A percentile compares a stretch with the other conserved stretches of the same genome.
Conservation (phyloP, 179 eudicot species). For the Spinacia oleracea region DNA sequence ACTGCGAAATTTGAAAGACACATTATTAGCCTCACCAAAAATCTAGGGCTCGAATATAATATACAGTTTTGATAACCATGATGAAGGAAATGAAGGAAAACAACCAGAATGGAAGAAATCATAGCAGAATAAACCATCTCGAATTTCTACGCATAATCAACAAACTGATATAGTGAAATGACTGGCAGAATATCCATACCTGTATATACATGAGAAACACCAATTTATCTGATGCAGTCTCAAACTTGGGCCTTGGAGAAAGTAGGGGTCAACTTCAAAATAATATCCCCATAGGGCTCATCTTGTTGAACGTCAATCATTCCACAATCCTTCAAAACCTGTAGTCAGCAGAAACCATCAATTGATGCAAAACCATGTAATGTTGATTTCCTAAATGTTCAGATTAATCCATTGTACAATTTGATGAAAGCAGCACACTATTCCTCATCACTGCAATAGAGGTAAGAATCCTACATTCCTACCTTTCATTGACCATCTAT, state of each 20-base stretch:
- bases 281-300: slow-evolving; percentile 68
- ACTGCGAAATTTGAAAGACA: slow-evolving; percentile 4
- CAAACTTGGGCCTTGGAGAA: slow-evolving; percentile 37
- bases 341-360: slow-evolving; percentile 8
- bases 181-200: slow-evolving; percentile 1
- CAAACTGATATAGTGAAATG: not conserved
- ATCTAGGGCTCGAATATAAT: not conserved
- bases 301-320: slow-evolving; percentile 64
- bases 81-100: not conserved
- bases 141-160: not conserved
- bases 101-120: not conserved
- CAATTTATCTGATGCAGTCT: slow-evolving; percentile 5
- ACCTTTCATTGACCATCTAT: not conserved
- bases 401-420: not conserved
- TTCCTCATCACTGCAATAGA: not conserved
- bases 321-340: slow-evolving; percentile 62
- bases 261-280: slow-evolving; percentile 47
- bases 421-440: not conserved
- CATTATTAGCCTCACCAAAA: not conserved
- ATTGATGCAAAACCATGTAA: not conserved
- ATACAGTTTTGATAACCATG: not conserved
- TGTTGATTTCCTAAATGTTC: not conserved
- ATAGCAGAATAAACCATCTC: not conserved
- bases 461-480: no score
- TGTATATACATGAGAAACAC: not conserved